Evolutionary conservation across 148 eudicot genomes (phyloP).

Genomic region (Rhododendron simsii): DNA sequence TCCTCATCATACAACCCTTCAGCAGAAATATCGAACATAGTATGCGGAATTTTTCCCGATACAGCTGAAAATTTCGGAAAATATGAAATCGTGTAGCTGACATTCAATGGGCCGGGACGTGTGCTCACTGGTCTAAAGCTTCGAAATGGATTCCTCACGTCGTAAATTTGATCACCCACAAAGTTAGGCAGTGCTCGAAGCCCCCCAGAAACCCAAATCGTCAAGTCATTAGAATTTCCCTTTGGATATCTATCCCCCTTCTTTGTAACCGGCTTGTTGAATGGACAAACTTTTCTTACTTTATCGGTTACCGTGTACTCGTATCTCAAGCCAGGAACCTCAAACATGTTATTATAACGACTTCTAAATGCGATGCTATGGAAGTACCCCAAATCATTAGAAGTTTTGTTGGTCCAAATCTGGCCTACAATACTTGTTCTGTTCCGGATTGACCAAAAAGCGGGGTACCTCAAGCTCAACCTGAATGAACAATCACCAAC

Average conservation of each 20-base stretch:
- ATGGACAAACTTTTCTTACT: slow-evolving; percentile 8
- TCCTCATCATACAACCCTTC: slow-evolving; percentile 21
- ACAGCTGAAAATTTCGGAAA: too few relatives aligned
- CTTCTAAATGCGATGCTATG: neutral
- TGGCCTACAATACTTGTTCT: neutral
- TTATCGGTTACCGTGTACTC: slow-evolving; percentile 11
- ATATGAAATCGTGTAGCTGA: neutral
- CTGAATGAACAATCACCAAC: slow-evolving; percentile 23
- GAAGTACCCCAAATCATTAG: slow-evolving; percentile 8
- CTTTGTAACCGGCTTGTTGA: neutral
- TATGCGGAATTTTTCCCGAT: too few relatives aligned
- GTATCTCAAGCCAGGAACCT: slow-evolving; percentile 1
- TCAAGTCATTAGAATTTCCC: neutral
- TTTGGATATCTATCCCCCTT: slow-evolving; percentile 4
- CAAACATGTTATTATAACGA: neutral
- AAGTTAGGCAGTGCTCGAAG: too few relatives aligned
- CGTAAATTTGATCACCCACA: neutral
- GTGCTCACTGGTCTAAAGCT: too few relatives aligned
- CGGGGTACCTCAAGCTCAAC: slow-evolving; percentile 21
- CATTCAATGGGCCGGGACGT: neutral
- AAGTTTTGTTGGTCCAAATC: slow-evolving; percentile 18
- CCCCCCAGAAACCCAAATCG: too few relatives aligned
- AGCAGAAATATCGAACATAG: slow-evolving; percentile 6
- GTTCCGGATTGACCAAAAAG: slow-evolving; percentile 12
- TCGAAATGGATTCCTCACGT: too few relatives aligned